A percentile compares a stretch with the other conserved stretches of the same genome.
phyloP scores from a whole-genome alignment of 139 green algal species.

The Chlorella sp. region DNA sequence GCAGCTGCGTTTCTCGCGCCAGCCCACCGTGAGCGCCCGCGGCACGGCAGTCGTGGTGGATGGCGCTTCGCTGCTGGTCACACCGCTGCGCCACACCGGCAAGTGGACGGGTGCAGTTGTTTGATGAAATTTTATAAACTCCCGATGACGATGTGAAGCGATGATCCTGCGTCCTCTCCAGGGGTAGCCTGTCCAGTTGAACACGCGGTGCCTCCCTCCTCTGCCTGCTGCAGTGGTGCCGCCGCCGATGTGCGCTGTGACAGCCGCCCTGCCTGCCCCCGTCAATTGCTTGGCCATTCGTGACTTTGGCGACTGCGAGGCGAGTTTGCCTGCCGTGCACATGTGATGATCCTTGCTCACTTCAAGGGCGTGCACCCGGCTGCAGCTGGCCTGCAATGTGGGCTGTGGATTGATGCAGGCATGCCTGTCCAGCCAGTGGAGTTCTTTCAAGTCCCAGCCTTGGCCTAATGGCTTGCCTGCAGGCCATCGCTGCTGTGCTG shows the following conservation, averaged over 20 bases:
- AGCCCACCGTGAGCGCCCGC: constrained; percentile 48
- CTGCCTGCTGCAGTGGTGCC: constrained; percentile 67
- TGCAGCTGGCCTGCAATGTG: no score
- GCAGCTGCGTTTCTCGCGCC: constrained; percentile 31
- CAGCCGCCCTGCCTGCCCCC: constrained; percentile 49
- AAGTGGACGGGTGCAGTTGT: background rate
- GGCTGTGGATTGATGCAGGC: no score
- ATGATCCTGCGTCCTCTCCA: no score
- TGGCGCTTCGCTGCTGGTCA: constrained; percentile 79
- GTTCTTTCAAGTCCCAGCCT: no score
- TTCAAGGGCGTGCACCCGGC: no score
- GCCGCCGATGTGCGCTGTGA: constrained; percentile 82
- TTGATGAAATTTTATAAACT: no score
- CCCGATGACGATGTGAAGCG: no score
- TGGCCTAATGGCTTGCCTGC: background rate
- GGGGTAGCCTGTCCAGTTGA: no score
- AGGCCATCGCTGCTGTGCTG: constrained; percentile 67
- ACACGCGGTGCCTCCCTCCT: no score
- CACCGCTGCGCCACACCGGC: constrained; percentile 70
- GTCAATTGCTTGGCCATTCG: constrained; percentile 52
- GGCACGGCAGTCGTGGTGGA: constrained; percentile 92
- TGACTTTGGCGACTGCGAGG: constrained; percentile 13
- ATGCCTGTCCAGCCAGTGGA: no score
- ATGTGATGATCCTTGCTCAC: background rate
- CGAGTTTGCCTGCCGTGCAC: background rate